Base-by-base conservation (phyloP, 768 basidiomycete genomes). In the Zangia roseola region DNA sequence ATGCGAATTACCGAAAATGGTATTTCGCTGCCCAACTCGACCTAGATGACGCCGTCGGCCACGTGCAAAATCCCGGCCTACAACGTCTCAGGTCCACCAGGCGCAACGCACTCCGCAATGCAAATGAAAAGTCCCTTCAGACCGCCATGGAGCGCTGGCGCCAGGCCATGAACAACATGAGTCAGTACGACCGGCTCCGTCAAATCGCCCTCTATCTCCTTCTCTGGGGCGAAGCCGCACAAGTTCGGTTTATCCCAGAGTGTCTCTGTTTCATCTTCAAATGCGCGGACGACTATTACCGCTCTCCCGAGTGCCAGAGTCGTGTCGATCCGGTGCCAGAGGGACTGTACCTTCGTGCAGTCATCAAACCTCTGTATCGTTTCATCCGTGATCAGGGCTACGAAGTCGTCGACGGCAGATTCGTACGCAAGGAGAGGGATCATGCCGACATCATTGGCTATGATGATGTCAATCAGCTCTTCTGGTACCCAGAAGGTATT, bases 261-360 rank as follows among this genome's bases (percentile, higher is more conserved):
- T 94, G 92, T 61, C 73, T 99, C 39, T 97, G 94, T 72, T 99
- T 97, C 79, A 97, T 99, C 71, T 99, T 99, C 87, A 99, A 99
- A 72, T 98, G 97, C 63, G 97, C 97, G 13, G 97, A 99, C 65
- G 97, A 99, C 72, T 99, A 97, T 69, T 99, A 99, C 69, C 94
- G 97, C 21, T 93, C 90, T 4, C 86, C 95, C n/a, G 97, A 98
- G 61, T 99, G 97, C 60, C 97, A 99, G 69, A 90, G 82, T 66
- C 77, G 92, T 38, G 73, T 91, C 37, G 94, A 97, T 45, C 84
- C 94, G 0, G 92, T 97, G 0, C 91, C 91, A 0, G 95, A 97
- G 61, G 97, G 95, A 0, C 74, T 97, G n/a, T 99, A 97, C 68
- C 76, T 99, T 25, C 83, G 87, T 39, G 76, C 90, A 2, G 90